phyloP scores from a whole-genome alignment of 441 rosid genomes.

The Theobroma grandiflorum region DNA sequence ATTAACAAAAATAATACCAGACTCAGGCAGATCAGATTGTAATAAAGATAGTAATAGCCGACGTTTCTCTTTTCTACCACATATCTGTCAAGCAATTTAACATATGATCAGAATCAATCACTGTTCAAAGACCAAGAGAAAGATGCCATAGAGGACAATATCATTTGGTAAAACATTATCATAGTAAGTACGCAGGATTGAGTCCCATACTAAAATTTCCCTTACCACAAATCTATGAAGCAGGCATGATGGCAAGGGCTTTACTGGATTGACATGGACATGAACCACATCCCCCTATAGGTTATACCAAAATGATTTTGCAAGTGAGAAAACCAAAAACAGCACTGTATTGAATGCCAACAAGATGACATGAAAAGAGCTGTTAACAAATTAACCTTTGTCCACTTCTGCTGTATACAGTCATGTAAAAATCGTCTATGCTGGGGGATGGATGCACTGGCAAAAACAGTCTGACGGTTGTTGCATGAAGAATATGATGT shows the following conservation, averaged over 20 bases:
- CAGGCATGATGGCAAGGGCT: slow-evolving; percentile 80
- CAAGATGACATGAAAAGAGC: slow-evolving; percentile 17
- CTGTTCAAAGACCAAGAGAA: neutral
- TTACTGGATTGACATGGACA: slow-evolving; percentile 73
- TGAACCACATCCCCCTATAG: slow-evolving; percentile 75
- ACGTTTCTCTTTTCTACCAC: slow-evolving; percentile 57
- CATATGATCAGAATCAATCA: slow-evolving; percentile 16
- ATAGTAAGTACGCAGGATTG: neutral
- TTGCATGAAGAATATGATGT: slow-evolving; percentile 76
- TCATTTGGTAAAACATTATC: neutral
- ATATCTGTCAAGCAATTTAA: slow-evolving; percentile 52
- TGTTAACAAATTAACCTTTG: slow-evolving; percentile 60
- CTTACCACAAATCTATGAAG: slow-evolving; percentile 80
- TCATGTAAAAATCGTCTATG: slow-evolving; percentile 81
- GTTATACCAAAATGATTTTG: slow-evolving; percentile 27
- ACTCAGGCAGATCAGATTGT: slow-evolving; percentile 66
- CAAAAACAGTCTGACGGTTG: slow-evolving; percentile 81
- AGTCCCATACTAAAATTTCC: slow-evolving; percentile 11
- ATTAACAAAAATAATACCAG: slow-evolving; percentile 78
- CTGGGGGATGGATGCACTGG: slow-evolving; percentile 95
- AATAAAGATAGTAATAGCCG: slow-evolving; percentile 64
- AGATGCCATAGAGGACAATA: neutral
- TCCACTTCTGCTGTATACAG: slow-evolving; percentile 93
- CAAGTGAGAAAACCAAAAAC: slow-evolving; percentile 14
- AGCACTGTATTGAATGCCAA: slow-evolving; percentile 19